A percentile compares a stretch with the other conserved stretches of the same genome.
These are phyloP conservation scores for Oidiodendron maius DNA, from an alignment of 495 filamentous ascomycete species.

Conservation along the genomic window DNA sequence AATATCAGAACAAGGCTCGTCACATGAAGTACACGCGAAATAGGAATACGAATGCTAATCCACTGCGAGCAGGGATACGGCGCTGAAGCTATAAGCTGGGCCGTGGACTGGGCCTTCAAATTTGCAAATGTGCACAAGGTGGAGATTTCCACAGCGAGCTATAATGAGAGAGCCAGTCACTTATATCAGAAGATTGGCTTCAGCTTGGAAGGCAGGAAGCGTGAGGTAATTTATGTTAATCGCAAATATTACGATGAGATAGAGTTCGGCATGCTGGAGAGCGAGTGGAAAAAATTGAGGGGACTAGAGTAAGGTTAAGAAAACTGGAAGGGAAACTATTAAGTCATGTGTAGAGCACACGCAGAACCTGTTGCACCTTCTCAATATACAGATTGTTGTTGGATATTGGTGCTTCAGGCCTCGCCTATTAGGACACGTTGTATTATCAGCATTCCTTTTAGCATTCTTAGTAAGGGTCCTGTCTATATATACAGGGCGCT, in stretches of 20 bases:
- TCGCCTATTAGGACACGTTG: no score
- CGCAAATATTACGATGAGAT: neutral
- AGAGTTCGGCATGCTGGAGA: neutral
- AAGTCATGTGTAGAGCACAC: no score
- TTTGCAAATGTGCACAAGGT: neutral
- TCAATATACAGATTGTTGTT: no score
- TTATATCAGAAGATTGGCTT: neutral
- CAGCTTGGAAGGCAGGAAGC: neutral
- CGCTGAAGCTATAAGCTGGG: neutral
- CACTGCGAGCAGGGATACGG: neutral
- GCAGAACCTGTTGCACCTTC: no score
- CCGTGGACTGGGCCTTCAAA: neutral
- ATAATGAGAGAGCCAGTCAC: neutral
- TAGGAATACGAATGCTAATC: neutral
- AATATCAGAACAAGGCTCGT: neutral
- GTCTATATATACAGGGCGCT: no score
- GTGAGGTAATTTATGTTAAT: neutral
- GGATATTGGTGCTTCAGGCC: no score
- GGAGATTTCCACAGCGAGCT: neutral
- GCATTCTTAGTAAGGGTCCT: no score
- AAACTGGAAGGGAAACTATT: no score
- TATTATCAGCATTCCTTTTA: no score
- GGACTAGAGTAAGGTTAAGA: neutral
- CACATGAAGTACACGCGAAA: neutral
- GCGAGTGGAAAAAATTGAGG: neutral